Conservation (phyloP, 1,284 basidiomycete species). For the Psilocybe mexicana region DNA sequence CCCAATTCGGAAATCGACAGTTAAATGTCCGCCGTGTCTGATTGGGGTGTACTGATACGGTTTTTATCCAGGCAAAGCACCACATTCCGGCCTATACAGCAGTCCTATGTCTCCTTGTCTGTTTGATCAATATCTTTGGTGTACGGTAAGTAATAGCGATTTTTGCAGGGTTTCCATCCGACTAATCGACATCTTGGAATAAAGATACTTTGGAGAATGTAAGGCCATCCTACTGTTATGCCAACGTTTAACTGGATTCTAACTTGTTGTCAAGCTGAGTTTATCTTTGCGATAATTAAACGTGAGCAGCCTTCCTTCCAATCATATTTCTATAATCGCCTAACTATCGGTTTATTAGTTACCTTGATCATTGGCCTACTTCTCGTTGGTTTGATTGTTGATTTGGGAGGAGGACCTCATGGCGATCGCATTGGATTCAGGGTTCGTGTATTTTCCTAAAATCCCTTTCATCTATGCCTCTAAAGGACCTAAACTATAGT, state of each 20-base stretch:
- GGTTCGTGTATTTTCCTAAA: conserved; percentile 30
- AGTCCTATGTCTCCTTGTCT: conserved; percentile 56
- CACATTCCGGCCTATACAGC: conserved; percentile 67
- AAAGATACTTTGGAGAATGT: conserved; percentile 68
- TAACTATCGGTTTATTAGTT: conserved; percentile 35
- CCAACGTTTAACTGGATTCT: background rate
- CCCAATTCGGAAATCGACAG: too few relatives aligned
- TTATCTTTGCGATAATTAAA: conserved; percentile 65
- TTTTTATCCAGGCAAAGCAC: conserved; percentile 4
- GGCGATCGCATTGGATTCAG: conserved; percentile 64
- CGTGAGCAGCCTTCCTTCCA: conserved; percentile 37
- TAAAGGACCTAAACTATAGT: conserved; percentile 36
- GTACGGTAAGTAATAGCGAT: conserved; percentile 43
- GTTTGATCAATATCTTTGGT: conserved; percentile 76
- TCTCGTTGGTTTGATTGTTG: conserved; percentile 65
- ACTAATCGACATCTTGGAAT: background rate
- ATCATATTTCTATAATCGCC: background rate
- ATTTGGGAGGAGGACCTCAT: conserved; percentile 69
- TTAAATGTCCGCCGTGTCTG: background rate
- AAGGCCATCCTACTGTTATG: conserved; percentile 13
- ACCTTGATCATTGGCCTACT: conserved; percentile 61
- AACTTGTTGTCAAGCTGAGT: conserved; percentile 48
- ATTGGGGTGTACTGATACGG: background rate
- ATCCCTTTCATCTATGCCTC: background rate
- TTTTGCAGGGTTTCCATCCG: background rate